These are phyloP conservation scores for Trametes polyzona DNA, from an alignment of 1,284 basidiomycete genomes.

Conservation along the genomic window DNA sequence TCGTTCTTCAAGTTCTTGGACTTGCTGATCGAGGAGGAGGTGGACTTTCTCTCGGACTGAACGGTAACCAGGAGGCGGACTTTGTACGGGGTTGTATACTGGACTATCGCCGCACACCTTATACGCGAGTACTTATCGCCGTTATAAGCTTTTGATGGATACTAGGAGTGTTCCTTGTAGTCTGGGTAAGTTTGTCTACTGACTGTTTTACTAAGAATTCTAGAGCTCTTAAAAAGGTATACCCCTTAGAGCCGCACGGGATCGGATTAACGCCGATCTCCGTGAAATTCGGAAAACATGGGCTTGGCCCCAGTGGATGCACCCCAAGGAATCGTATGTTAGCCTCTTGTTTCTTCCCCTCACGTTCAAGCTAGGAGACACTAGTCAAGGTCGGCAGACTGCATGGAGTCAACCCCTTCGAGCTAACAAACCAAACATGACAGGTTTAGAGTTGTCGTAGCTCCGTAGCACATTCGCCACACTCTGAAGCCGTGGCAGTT, in stretches of 20 bases:
- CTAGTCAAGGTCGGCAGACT: too few species aligned
- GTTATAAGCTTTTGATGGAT: too few species aligned
- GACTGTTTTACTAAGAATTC: not conserved
- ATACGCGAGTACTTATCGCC: too few species aligned
- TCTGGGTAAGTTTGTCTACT: too few species aligned
- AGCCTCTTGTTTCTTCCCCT: not conserved
- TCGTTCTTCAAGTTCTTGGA: conserved; percentile 78
- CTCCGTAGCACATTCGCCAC: too few species aligned
- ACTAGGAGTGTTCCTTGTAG: too few species aligned
- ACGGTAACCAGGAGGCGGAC: not conserved
- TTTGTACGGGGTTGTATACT: not conserved
- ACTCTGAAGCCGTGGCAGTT: too few species aligned
- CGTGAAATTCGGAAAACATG: conserved; percentile 3
- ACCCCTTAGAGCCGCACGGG: not conserved
- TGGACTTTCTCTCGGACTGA: conserved; percentile 63
- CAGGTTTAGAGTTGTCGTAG: too few species aligned
- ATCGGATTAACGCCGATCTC: conserved; percentile 2
- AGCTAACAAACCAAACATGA: too few species aligned
- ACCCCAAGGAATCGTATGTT: not conserved
- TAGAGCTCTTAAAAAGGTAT: not conserved
- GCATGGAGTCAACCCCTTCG: too few species aligned
- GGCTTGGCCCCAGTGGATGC: not conserved
- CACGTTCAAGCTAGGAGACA: too few species aligned
- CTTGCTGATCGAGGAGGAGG: conserved; percentile 69
- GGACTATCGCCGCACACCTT: too few species aligned